phyloP scores from a whole-genome alignment of 805 yeast genomes.

The Suhomyces pyralidae region DNA sequence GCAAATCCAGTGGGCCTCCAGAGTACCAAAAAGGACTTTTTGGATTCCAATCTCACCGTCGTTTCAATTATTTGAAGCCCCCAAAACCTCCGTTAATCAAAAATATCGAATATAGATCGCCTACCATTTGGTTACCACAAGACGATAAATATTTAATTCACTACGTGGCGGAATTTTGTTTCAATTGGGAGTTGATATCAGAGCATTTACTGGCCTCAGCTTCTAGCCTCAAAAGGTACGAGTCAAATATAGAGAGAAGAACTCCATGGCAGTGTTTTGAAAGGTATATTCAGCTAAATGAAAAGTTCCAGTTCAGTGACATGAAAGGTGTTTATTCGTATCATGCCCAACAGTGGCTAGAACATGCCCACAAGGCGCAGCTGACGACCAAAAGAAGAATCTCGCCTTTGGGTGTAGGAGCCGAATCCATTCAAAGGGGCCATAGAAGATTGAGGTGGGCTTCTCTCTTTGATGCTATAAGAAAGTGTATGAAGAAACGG shows the following conservation, averaged over 20 bases:
- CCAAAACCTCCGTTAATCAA: slow-evolving; percentile 87
- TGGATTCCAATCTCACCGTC: slow-evolving; percentile 48
- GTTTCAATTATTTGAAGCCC: slow-evolving; percentile 69
- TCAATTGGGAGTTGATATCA: slow-evolving; percentile 91
- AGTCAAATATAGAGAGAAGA: slow-evolving; percentile 87
- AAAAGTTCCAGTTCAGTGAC: slow-evolving; percentile 80
- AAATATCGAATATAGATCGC: slow-evolving; percentile 78
- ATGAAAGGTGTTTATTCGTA: slow-evolving; percentile 84
- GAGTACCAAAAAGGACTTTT: slow-evolving; percentile 58
- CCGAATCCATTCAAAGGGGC: slow-evolving; percentile 90
- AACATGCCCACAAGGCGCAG: slow-evolving; percentile 85
- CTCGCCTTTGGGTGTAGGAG: slow-evolving; percentile 90
- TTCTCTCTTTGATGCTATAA: slow-evolving; percentile 92
- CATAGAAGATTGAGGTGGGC: slow-evolving; percentile 93
- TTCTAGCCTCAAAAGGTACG: slow-evolving; percentile 57
- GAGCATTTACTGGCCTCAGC: slow-evolving; percentile 70
- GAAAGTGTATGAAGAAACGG: slow-evolving; percentile 85
- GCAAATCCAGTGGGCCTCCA: slow-evolving; percentile 26
- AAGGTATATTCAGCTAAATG: slow-evolving; percentile 88
- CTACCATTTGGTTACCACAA: slow-evolving; percentile 94
- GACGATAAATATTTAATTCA: slow-evolving; percentile 81
- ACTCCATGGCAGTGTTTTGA: slow-evolving; percentile 99
- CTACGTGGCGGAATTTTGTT: slow-evolving; percentile 79
- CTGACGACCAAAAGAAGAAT: slow-evolving; percentile 84
- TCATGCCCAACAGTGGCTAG: slow-evolving; percentile 87